Evolutionary conservation across 192 early-diverging fungal species (phyloP), one percentile per base, ranked within the genome.

Genomic region (Neocallimastix lanati): DNA sequence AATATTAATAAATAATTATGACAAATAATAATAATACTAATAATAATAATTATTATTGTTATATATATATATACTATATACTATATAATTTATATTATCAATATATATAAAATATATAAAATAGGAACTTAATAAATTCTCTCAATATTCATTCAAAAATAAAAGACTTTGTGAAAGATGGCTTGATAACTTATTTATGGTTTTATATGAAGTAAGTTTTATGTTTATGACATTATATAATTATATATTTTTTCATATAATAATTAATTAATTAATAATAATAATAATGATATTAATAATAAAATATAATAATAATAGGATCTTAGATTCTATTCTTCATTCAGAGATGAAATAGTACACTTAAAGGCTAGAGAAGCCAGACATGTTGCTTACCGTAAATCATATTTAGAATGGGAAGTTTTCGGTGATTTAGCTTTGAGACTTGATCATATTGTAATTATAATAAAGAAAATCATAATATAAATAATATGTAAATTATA

Each of bases 141-240:
- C 50, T 25, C 50, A 67, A 67, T 67, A 67, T 67, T 67, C 90
- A 5, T 96, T 96, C 84, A 90, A 91, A 78, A 93, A 94, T 88
- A 99, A 99, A 90, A 88, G 98, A 28, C 90, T 99, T 58, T 99
- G 98, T 81, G 98, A 99, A 82, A 95, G 97, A 81, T 99, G 98
- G 98, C 88, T 99, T 78, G 98, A 99, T 83, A 98, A 99, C 85
- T 86, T 97, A 76, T 98, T 98, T 79, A 98, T 99, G 98, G 95
- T 99, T 4, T 85, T 99, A 76, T 99, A 96, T 82, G 96, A 98
- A 78, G 96, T 84, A 79, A 2, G 29, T n/a, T n/a, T n/a, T n/a
- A n/a, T n/a, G n/a, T n/a, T n/a, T n/a, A n/a, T n/a, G n/a, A n/a
- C n/a, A n/a, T n/a, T n/a, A n/a, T n/a, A n/a, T n/a, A n/a, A n/a